phyloP scores from a whole-genome alignment of 768 basidiomycete genomes.

The Gloeostereum incarnatum region DNA sequence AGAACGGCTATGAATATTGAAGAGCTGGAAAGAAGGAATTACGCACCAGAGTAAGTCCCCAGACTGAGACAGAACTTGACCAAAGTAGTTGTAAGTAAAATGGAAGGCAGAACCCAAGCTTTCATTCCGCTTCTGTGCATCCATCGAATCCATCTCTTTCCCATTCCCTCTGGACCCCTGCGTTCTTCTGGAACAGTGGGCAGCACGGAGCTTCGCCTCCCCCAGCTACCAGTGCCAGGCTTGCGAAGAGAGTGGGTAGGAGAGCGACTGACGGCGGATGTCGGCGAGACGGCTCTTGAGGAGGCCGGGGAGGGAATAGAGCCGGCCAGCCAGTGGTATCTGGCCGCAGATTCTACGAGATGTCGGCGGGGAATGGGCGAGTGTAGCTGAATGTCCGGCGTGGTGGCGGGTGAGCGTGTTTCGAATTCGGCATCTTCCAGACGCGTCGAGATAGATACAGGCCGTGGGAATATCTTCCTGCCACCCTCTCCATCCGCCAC shows the following conservation, averaged over 20 bases:
- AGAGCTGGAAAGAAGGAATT: not conserved
- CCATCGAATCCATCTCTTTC: slow-evolving; percentile 64
- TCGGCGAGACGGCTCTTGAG: slow-evolving; percentile 37
- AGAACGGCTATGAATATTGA: slow-evolving; percentile 1
- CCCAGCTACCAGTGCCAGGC: too few relatives aligned
- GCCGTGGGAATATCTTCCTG: too few relatives aligned
- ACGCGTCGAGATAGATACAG: too few relatives aligned
- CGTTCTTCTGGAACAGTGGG: not conserved
- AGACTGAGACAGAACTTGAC: slow-evolving; percentile 66
- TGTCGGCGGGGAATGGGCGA: slow-evolving; percentile 63
- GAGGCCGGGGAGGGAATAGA: slow-evolving; percentile 37
- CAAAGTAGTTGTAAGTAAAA: slow-evolving; percentile 42
- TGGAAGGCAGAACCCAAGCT: slow-evolving; percentile 46
- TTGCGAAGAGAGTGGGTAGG: slow-evolving; percentile 10
- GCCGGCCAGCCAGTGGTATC: slow-evolving; percentile 50
- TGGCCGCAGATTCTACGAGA: slow-evolving; percentile 49
- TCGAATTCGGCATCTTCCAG: too few relatives aligned
- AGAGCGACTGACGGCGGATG: slow-evolving; percentile 20
- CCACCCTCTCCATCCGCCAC: too few relatives aligned
- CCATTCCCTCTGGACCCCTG: slow-evolving; percentile 23
- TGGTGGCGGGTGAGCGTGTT: too few relatives aligned
- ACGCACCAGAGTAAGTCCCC: slow-evolving; percentile 77
- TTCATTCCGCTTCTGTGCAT: slow-evolving; percentile 64
- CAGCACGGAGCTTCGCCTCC: slow-evolving; percentile 35
- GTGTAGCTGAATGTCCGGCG: too few relatives aligned